Conservation (phyloP, 2,329 filamentous ascomycete species). For the Diaporthe nobilis region DNA sequence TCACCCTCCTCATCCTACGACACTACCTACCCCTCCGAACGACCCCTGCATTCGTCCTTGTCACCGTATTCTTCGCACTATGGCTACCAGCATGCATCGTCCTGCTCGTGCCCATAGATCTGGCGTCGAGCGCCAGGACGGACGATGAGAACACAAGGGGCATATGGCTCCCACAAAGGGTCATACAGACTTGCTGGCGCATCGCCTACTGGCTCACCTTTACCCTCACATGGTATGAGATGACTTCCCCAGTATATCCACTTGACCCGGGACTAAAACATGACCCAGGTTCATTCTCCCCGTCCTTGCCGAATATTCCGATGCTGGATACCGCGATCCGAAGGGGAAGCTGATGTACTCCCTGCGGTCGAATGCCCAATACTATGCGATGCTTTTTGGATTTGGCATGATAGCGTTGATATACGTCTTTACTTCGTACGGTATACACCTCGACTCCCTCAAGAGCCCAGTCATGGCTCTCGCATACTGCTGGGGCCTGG, state of each 20-base stretch:
- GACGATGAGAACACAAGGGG: slow-evolving; percentile 80
- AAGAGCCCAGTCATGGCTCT: slow-evolving; percentile 93
- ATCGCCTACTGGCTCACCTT: slow-evolving; percentile 99
- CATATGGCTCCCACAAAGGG: slow-evolving; percentile 86
- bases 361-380: slow-evolving; percentile 87
- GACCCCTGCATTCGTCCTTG: slow-evolving; percentile 89
- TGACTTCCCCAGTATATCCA: background rate
- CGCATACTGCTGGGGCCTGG: slow-evolving; percentile 92
- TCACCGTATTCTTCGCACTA: slow-evolving; percentile 96
- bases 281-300: slow-evolving; percentile 87
- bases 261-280: slow-evolving; percentile 39
- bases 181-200: slow-evolving; percentile 90
- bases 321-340: slow-evolving; percentile 92
- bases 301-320: slow-evolving; percentile 92
- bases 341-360: slow-evolving; percentile 87
- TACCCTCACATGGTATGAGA: slow-evolving; percentile 85
- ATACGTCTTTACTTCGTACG: slow-evolving; percentile 86
- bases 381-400: slow-evolving; percentile 84
- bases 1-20: slow-evolving; percentile 87
- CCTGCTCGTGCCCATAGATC: slow-evolving; percentile 93
- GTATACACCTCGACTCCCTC: slow-evolving; percentile 78
- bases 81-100: slow-evolving; percentile 93
- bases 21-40: slow-evolving; percentile 91
- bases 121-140: slow-evolving; percentile 85
- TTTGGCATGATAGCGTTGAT: slow-evolving; percentile 79